phyloP scores from a whole-genome alignment of 2,329 filamentous ascomycete species.

The Onygenales sp. region DNA sequence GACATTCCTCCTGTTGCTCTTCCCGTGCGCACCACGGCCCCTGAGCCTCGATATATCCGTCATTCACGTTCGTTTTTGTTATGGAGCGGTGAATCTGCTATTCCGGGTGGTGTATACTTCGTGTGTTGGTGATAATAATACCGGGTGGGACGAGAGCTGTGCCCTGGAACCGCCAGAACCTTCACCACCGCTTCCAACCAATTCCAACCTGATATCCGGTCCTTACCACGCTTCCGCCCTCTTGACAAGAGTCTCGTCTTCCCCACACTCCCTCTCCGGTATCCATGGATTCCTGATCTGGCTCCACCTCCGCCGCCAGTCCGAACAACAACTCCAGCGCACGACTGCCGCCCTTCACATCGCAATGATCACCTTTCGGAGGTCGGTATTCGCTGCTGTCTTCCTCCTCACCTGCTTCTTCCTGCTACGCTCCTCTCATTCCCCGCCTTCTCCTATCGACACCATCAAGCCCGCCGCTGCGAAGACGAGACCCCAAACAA shows the following conservation, averaged over 20 bases:
- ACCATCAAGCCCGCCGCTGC: too few relatives aligned
- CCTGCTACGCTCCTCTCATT: conserved; percentile 55
- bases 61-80: too few relatives aligned
- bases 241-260: background rate
- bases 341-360: background rate
- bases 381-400: conserved; percentile 62
- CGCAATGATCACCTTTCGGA: conserved; percentile 67
- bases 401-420: conserved; percentile 61
- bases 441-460: conserved; percentile 36
- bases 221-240: background rate
- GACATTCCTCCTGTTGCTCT: background rate
- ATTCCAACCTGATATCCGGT: background rate
- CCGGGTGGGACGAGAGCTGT: background rate
- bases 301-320: too few relatives aligned
- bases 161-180: background rate
- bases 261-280: background rate
- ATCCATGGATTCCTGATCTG: background rate
- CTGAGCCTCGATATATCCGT: background rate
- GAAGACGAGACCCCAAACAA: too few relatives aligned
- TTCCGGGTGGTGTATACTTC: background rate
- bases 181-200: background rate
- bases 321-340: background rate
- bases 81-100: too few relatives aligned
- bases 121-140: background rate
- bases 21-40: background rate